Evolutionary conservation across 2,329 filamentous ascomycete species (phyloP), one percentile per base, ranked within the genome.

Genomic region (Acrocalymma vagum): DNA sequence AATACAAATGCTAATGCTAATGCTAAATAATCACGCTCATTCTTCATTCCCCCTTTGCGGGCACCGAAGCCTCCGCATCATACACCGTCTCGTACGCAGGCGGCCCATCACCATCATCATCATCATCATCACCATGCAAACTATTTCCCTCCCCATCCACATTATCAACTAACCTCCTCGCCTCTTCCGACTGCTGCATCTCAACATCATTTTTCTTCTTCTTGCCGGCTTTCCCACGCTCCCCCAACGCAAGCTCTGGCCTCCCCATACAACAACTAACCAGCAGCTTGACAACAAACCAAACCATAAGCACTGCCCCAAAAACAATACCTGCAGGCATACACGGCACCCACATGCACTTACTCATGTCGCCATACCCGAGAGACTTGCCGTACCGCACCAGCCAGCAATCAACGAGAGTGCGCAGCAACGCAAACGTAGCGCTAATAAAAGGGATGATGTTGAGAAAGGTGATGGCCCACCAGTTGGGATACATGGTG

Each of bases 391-490:
- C 34, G 34, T 38, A 55, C 5, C 54, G 29, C 10, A 50, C 42
- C 5, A 55, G 29, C n/a, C 45, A 13, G 25, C 50, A 48, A 20
- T 56, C 45, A 4, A 51, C 39, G 2, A 55, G 15, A 9, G 48
- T 26, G 2, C 48, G 35, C 9, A 53, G 17, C 22, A 53, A 40
- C 9, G 48, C 43, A 17, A 38, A 49, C 6, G 26, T 41, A 4
- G 53, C 53, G 30, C 27, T 31, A 3, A 34, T 20, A 10, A 53
- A 48, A 1, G 53, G 53, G 5, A 57, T 14, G 26, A 57, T 51
- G 22, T 42, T 48, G 16, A 55, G 31, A 11, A 53, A 24, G 3
- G 17, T 16, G 5, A 59, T 34, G 4, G 28, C 18, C 14, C 22
- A 29, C 51, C 53, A 56, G 14, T 42, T 42, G 2, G 42, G 46